Base-by-base conservation (phyloP, 2,329 filamentous ascomycete genomes). In the Ceratocystis papillata region DNA sequence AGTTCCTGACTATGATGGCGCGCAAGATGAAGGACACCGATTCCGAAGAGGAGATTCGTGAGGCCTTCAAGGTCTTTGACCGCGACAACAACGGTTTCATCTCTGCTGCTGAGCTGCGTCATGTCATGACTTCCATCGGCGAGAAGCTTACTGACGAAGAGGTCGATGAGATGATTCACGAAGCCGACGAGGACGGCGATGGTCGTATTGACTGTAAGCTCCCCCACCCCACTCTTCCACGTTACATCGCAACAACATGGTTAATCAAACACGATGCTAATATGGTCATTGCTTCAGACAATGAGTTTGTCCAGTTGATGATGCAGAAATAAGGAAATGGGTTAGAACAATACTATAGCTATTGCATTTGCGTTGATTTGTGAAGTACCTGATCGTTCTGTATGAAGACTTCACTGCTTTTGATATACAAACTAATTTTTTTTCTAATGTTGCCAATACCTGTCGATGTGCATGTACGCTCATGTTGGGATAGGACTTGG, bases 1-100 rank as follows among this genome's bases (percentile, higher is more conserved):
- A 94, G 75, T 94, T 94, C 78, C 81, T 94, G 69, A 94, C 89
- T 70, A 94, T 94, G 89, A 94, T 94, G 89, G 89, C 89, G 68
- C 85, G 89, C 74, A 94, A 94, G 80, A 94, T 94, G 89, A 93
- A 93, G 82, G 89, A 93, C 73, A 94, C 89, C 71, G 89, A 94
- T 75, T 93, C 89, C 62, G 89, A 94, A 78, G 89, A 94, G 79
- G 89, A 94, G 76, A 94, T 94, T 72, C 85, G 89, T 72, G 89
- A 93, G 77, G 89, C 89, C 15, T 93, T 93, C 84, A 92, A 92
- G 82, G 85, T 88, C 66, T 94, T 94, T 73, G 89, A 94, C 75
- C 89, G 89, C 72, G 89, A 94, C 74, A 94, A 93, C 81, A 94
- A 94, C 77, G 89, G 89, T 65, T 94, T 92, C 78, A 94, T 94